Evolutionary conservation across 164 flowering plant species (phyloP), one percentile per base, ranked within the genome.

Genomic region (Macadamia tetraphylla): DNA sequence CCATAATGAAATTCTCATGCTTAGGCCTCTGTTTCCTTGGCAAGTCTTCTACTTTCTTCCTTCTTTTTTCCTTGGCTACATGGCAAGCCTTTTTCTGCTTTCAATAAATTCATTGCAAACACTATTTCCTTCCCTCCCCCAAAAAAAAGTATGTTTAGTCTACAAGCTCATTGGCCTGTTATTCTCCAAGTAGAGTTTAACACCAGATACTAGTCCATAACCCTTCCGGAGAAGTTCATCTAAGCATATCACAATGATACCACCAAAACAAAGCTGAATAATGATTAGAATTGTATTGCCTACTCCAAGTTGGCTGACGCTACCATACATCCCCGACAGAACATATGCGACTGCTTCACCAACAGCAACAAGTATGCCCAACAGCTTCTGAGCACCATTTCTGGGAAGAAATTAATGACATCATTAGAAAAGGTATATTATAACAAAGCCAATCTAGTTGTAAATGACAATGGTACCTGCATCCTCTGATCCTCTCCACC

Each of bases 271-370:
- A 49, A 86, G 86, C 64, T 86, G 87, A 51, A 86, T 48, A 43
- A 84, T 82, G 43, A 86, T 86, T 6, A 86, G 90, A 70, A 84
- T 81, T 13, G 90, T 83, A 75, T 86, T 86, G n/a, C 86, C 87
- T 46, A 81, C 89, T 57, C 89, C 91, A 72, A 87, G 88, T 75
- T 87, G 92, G 74, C 74, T 65, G 46, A 87, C 87, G 73, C 80
- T 85, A n/a, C 91, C 89, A 74, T 87, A 85, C 89, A 85, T 85
- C 10, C 89, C 91, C 18, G 89, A 87, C 29, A 87, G 82, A 67
- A 87, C 89, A 76, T 86, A 87, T 18, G 88, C 88, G 65, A 84
- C 88, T 6, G 89, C 89, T 75, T 87, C 83, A 58, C 88, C 88
- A 67, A 86, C 74, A 35, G 88, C 86, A 65, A 86, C 86, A 70